Base-by-base conservation (phyloP, 1,139 yeast genomes). In the Yamadazyma spencermartinsiae region DNA sequence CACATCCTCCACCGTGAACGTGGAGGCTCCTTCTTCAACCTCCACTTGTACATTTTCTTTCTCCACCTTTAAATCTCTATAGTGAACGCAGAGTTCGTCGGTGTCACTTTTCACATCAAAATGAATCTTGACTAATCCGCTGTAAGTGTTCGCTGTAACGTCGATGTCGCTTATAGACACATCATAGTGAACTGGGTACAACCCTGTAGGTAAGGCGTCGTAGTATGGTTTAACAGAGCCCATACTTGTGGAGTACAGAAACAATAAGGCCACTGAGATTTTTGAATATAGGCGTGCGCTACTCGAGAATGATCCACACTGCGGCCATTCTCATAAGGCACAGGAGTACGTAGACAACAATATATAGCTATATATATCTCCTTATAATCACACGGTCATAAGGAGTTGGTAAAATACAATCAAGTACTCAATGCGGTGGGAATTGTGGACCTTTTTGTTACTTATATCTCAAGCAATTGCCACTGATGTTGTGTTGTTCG, bases 131-230 rank as follows among this genome's bases (percentile, higher is more conserved):
- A 72, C 75, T 3, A 41, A 44, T n/a, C 81, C 82, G 4, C 52
- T 50, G 50, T 68, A 77, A 2, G 68, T 54, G 35, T 64, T 61
- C 2, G 48, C 47, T 1, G 38, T 48, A 13, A 60, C 49, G 48
- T 75, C 65, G 21, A 75, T 65, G 41, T 61, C 60, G 31, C 41
- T 52, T 21, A 76, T 55, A 4, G 68, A 58, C 12, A 77, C 45
- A 29, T 66, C 65, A 46, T 77, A 77, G 50, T 73, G 74, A 4
- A 45, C 34, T 2, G 82, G 81, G 34, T 55, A 54, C 43, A 75
- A 61, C 15, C 52, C 40, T 4, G 60, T 42, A 4, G 82, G 80
- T 37, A 77, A 60, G 2, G 78, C 74, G 46, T 75, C 75, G 41
- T 61, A 61, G 42, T 61, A 61, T 4, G 62, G 62, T 27, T 37